Conservation (phyloP, 2,329 filamentous ascomycete species). For the Neonectria punicea region DNA sequence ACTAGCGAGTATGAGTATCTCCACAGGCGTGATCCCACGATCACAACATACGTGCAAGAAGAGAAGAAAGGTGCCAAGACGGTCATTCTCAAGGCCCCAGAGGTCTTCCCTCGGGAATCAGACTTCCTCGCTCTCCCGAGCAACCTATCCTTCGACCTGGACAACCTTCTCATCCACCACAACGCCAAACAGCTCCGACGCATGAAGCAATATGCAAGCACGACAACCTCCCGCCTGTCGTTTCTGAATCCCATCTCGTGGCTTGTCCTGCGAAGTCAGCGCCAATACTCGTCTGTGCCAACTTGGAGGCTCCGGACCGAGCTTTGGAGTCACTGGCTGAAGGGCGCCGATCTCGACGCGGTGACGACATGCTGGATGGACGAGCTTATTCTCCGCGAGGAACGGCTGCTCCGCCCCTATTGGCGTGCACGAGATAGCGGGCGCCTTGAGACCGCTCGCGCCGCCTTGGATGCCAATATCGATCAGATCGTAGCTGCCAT, state of each 20-base stretch:
- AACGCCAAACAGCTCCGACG: constrained; percentile 12
- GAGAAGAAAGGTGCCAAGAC: constrained; percentile 17
- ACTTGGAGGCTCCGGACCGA: constrained; percentile 28
- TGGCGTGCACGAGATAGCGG: constrained; percentile 25
- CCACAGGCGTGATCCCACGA: constrained; percentile 32
- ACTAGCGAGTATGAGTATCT: constrained; percentile 32
- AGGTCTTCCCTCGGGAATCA: constrained; percentile 14
- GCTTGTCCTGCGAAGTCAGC: constrained; percentile 16
- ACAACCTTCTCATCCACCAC: constrained; percentile 28
- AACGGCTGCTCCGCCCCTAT: constrained; percentile 16
- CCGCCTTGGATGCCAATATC: constrained; percentile 24
- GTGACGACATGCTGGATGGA: constrained; percentile 29
- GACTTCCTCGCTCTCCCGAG: constrained; percentile 12
- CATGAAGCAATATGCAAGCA: constrained; percentile 13
- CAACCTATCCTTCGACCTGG: constrained; percentile 24
- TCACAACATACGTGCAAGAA: constrained; percentile 19
- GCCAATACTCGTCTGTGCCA: constrained; percentile 17
- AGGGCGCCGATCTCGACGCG: constrained; percentile 13
- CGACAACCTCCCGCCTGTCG: not conserved
- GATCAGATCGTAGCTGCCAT: constrained; percentile 32
- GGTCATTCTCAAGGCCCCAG: constrained; percentile 19
- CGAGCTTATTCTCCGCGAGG: constrained; percentile 27
- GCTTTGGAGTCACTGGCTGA: constrained; percentile 27
- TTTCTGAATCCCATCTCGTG: not conserved
- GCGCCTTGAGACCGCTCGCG: constrained; percentile 6